Conservation (phyloP, 805 yeast species). For the Candida nanaspora region DNA sequence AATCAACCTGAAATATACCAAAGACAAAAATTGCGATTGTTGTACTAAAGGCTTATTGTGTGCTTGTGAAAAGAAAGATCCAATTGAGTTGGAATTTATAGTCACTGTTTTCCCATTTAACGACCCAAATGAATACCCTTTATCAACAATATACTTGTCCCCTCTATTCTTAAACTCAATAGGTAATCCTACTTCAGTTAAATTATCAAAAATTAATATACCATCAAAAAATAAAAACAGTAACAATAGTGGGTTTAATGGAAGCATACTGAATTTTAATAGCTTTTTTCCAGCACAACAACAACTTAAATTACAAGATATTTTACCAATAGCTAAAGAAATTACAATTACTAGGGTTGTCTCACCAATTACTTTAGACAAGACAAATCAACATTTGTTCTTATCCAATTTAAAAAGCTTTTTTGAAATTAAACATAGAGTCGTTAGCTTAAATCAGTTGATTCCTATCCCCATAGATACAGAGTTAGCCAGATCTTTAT, state of each 20-base stretch:
- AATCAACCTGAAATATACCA: constrained; percentile 26
- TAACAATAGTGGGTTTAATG: constrained; percentile 8
- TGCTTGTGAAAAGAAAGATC: constrained; percentile 6
- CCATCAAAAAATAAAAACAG: neutral
- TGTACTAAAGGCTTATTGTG: constrained; percentile 10
- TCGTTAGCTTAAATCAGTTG: constrained; percentile 58
- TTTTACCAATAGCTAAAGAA: constrained; percentile 46
- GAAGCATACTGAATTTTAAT: neutral
- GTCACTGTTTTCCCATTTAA: constrained; percentile 50
- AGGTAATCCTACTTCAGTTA: constrained; percentile 24
- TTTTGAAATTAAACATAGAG: constrained; percentile 51
- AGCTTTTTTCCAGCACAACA: no score
- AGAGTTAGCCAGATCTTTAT: constrained; percentile 49
- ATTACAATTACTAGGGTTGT: constrained; percentile 62
- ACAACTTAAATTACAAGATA: constrained; percentile 12
- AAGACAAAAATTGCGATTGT: constrained; percentile 5
- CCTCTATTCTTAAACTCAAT: constrained; percentile 54
- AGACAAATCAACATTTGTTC: constrained; percentile 53
- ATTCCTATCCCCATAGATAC: constrained; percentile 78
- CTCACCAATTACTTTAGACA: constrained; percentile 62
- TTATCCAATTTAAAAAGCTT: constrained; percentile 52
- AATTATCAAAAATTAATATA: neutral
- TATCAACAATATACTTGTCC: constrained; percentile 44
- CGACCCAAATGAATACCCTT: constrained; percentile 48
- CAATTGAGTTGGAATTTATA: constrained; percentile 10